Base-by-base conservation (phyloP, 352 stramenopile genomes). In the Globisporangium rhizosaccharum region DNA sequence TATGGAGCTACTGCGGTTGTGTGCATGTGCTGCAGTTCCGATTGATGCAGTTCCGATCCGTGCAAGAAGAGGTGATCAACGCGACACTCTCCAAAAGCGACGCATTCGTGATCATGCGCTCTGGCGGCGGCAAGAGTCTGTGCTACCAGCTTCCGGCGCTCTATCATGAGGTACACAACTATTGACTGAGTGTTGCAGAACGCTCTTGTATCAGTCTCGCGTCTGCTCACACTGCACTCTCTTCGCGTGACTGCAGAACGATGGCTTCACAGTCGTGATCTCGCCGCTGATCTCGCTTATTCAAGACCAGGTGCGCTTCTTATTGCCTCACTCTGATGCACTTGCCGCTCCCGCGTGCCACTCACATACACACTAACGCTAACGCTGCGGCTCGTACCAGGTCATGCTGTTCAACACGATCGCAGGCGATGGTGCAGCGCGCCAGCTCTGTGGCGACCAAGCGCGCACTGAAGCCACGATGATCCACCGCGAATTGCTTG, bases 261-360 rank as follows among this genome's bases (percentile, higher is more conserved):
- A 72, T 36, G 76, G 79, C 6, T 80, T 98, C 36, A 97, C 88
- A 3, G 68, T 98, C 2, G 92, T 98, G 1, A 81, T 98, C 49
- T 97, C 87, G 7, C 94, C 94, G 18, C 70, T 98, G 18, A 72
- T 98, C 28, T 97, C 88, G 23, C 78, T 98, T 15, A 98, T 98
- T 33, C 75, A 92, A 59, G 92, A 98, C 66, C 93, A 98, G 67
- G 88, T 87, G 58, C 14, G 42, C 33, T 47, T 23, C 15, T 7
- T 47, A 7, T 20, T 14, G 41, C 9, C 41, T 18, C 2, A 17
- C 2, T 12, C 7, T 18, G 4, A 1, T n/a, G 51, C 30, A 12
- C 12, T 3, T 30, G 3, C 7, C 20, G 28, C 14, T 0, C 12
- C 53, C 56, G 3, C 26, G 8, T 23, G 36, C 25, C 26, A 53